Evolutionary conservation across 768 basidiomycete genomes (phyloP).

Genomic region (Mycena metata): DNA sequence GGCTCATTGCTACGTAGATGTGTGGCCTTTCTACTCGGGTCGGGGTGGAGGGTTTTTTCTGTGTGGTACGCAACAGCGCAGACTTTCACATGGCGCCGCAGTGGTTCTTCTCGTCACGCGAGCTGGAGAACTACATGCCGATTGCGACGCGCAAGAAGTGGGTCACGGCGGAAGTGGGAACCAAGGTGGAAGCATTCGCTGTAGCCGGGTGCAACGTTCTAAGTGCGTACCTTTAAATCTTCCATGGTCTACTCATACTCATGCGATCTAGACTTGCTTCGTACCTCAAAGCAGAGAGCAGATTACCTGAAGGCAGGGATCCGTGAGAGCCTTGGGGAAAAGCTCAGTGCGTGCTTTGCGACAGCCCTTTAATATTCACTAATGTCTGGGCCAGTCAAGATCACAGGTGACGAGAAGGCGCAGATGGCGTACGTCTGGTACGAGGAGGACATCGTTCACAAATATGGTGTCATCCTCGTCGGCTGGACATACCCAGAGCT

Average conservation of each 20-base stretch:
- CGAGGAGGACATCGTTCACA: slow-evolving; percentile 5
- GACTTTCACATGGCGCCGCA: background rate
- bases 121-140: background rate
- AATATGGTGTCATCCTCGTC: background rate
- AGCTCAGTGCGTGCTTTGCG: no score
- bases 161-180: background rate
- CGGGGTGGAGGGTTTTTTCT: background rate
- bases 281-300: no score
- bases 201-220: background rate
- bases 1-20: no score
- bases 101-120: background rate
- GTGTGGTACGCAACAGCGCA: background rate
- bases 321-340: no score
- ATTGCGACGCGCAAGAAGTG: background rate
- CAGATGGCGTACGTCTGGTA: slow-evolving; percentile 2
- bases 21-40: no score
- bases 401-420: background rate
- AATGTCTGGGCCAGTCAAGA: no score
- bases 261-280: no score
- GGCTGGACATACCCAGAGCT: background rate
- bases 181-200: background rate
- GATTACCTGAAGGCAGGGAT: no score
- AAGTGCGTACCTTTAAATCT: no score
- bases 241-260: no score
- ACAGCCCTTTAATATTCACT: no score